phyloP scores from a whole-genome alignment of 148 eudicot genomes.

The Drosera capensis region DNA sequence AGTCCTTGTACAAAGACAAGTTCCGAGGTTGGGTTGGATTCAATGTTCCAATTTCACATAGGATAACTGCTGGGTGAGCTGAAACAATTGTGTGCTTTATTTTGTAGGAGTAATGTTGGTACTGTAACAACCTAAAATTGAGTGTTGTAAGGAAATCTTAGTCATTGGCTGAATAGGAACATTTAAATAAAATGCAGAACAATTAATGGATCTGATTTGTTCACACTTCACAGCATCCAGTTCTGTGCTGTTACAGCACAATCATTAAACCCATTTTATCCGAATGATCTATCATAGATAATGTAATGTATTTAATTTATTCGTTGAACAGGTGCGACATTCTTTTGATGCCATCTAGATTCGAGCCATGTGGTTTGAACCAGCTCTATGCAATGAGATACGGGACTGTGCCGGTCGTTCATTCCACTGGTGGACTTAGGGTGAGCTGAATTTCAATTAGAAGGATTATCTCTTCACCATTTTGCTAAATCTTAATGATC shows the following conservation, averaged over 20 bases:
- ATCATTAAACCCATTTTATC: neutral
- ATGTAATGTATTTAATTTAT: neutral
- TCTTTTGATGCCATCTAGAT: constrained; percentile 95
- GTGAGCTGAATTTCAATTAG: constrained; percentile 24
- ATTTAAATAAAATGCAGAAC: too few species aligned
- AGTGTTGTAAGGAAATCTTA: too few species aligned
- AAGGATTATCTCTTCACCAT: neutral
- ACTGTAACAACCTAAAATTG: too few species aligned
- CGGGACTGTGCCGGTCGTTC: constrained; percentile 90
- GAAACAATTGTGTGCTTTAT: neutral
- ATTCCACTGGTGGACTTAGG: constrained; percentile 85
- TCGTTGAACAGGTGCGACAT: constrained; percentile 64
- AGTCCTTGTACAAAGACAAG: constrained; percentile 45
- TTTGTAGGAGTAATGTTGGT: too few species aligned
- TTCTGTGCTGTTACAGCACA: too few species aligned
- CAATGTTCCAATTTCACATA: constrained; percentile 84
- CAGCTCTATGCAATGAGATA: constrained; percentile 98
- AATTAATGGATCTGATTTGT: too few species aligned
- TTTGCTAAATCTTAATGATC: neutral
- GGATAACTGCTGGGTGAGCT: constrained; percentile 88
- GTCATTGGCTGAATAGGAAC: too few species aligned
- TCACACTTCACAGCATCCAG: too few species aligned
- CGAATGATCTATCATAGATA: neutral
- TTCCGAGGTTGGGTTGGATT: constrained; percentile 97
- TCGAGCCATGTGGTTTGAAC: constrained; percentile 95